Evolutionary conservation across 164 flowering plant species (phyloP).

Genomic region (Malania oleifera): DNA sequence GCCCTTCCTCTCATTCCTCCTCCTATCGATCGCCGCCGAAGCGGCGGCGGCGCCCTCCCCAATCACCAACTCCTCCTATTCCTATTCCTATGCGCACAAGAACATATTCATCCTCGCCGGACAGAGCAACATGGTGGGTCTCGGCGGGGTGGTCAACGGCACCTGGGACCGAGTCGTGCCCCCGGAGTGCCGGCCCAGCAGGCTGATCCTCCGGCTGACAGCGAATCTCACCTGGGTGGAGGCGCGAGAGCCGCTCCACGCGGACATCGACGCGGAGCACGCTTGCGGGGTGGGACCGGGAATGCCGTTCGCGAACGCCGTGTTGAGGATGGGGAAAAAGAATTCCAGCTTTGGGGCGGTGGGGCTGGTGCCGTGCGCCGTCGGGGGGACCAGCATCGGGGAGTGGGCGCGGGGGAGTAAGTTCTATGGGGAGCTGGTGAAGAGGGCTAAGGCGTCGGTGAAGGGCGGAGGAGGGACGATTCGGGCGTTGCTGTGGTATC

Average conservation of each 20-base stretch:
- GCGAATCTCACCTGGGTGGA: constrained; percentile 46
- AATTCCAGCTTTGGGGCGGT: constrained; percentile 31
- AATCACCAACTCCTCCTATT: no score
- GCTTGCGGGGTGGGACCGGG: constrained; percentile 84
- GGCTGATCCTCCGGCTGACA: constrained; percentile 41
- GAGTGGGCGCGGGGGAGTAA: constrained; percentile 55
- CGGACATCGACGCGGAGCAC: constrained; percentile 52
- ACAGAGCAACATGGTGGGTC: constrained; percentile 87
- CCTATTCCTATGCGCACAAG: neutral
- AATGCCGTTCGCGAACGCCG: constrained; percentile 57
- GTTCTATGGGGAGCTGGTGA: constrained; percentile 44
- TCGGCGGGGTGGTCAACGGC: constrained; percentile 52
- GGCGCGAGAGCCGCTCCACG: constrained; percentile 69
- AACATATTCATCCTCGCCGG: constrained; percentile 58
- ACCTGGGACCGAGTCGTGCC: constrained; percentile 69
- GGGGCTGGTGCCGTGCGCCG: constrained; percentile 80
- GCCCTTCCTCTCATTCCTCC: no score
- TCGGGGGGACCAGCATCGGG: constrained; percentile 65
- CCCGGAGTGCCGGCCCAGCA: constrained; percentile 37
- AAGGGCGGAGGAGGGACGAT: constrained; percentile 37
- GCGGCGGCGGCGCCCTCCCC: no score
- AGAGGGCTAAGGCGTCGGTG: constrained; percentile 37
- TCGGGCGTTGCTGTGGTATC: constrained; percentile 69
- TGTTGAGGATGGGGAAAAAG: constrained; percentile 9
- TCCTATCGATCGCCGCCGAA: no score